These are phyloP conservation scores for Cladosporium austrohemisphaericum DNA, from an alignment of 2,329 filamentous ascomycete genomes.

Conservation along the genomic window DNA sequence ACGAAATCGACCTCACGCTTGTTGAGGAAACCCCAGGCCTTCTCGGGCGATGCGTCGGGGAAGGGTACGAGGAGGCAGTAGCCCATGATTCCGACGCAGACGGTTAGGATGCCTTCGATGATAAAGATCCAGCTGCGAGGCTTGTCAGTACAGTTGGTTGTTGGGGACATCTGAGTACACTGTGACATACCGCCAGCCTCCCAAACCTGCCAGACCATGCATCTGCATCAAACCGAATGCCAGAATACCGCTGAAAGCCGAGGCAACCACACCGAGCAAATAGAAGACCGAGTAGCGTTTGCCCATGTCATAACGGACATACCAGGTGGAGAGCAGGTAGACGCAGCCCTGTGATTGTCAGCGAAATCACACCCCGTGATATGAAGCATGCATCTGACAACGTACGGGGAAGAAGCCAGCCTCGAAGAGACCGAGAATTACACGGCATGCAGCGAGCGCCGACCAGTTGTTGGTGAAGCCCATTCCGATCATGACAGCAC, in stretches of 20 bases:
- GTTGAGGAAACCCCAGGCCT: slow-evolving; percentile 35
- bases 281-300: slow-evolving; percentile 44
- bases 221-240: slow-evolving; percentile 35
- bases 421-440: slow-evolving; percentile 62
- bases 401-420: slow-evolving; percentile 50
- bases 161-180: neutral
- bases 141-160: slow-evolving; percentile 8
- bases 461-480: slow-evolving; percentile 56
- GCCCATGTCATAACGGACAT: slow-evolving; percentile 14
- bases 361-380: too few relatives aligned
- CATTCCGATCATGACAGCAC: slow-evolving; percentile 60
- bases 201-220: slow-evolving; percentile 46
- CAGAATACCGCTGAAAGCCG: slow-evolving; percentile 46
- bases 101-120: slow-evolving; percentile 30
- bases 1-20: slow-evolving; percentile 16
- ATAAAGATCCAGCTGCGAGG: slow-evolving; percentile 46
- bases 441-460: slow-evolving; percentile 53
- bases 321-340: slow-evolving; percentile 66
- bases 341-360: slow-evolving; percentile 48
- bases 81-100: slow-evolving; percentile 14
- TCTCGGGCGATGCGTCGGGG: slow-evolving; percentile 18
- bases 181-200: slow-evolving; percentile 42
- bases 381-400: slow-evolving; percentile 45
- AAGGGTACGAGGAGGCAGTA: slow-evolving; percentile 16
- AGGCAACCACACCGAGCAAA: slow-evolving; percentile 46